Base-by-base conservation (phyloP, 2,329 filamentous ascomycete genomes). In the Aspergillus pseudoterreus region DNA sequence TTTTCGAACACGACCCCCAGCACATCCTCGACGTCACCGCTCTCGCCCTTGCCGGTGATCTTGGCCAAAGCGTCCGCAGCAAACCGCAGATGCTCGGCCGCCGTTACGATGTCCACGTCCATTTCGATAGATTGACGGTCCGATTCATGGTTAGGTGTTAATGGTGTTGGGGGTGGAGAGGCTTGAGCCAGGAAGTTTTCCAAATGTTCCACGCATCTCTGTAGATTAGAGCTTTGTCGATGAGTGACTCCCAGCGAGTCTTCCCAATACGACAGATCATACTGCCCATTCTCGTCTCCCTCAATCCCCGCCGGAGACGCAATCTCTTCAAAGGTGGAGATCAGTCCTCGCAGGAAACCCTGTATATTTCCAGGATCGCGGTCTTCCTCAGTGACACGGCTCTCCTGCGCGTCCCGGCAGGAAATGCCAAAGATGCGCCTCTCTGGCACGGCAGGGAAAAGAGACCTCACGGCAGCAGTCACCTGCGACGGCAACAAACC, bases 1-100 rank as follows among this genome's bases (percentile, higher is more conserved):
- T 95, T 97, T 71, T 97, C 92, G 74, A 99, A 99, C 4, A 99
- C 92, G 19, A 99, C 92, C 0, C 94, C 94, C 42, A 99, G 74
- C 6, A 99, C 90, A 66, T 97, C 94, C 68, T 99, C 92, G 14
- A 97, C 90, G 70, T 97, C 92, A 2, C 91, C 89, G 38, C 82
- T 82, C 62, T 91, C 89, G 1, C 91, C 92, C 50, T 83, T 83
- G 0, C 94, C 94, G 1, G 91, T 97, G 62, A 97, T 95, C 51
- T 85, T 83, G 2, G 90, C 87, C n/a, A 96, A 77, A 56, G 84
- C 86, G 47, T 86, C 82, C 1, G 90, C 91, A 11, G 91, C 92
- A 58, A 83, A 84, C 41, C 94, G 85, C 50, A 99, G 77, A 65
- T 92, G 84, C 71, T 99, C 94, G 0, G 94, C 94, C 10, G 91